phyloP scores from a whole-genome alignment of 805 yeast genomes.

The Saccharomycopsis guyanensis region DNA sequence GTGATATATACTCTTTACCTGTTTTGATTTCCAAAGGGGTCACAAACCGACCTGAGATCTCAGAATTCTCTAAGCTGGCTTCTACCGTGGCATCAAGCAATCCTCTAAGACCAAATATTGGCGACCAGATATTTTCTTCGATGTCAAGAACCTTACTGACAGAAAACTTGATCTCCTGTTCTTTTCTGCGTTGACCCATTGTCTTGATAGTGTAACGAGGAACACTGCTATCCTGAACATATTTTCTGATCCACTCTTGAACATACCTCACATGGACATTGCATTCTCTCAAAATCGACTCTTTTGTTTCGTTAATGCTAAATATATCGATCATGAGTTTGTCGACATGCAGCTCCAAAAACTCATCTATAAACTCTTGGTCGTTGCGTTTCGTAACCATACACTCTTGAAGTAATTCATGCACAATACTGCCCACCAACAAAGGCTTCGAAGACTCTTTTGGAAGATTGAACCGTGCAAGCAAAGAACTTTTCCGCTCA shows the following conservation, averaged over 20 bases:
- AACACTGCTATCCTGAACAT: slow-evolving; percentile 27
- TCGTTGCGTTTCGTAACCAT: slow-evolving; percentile 24
- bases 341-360: slow-evolving; percentile 35
- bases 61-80: slow-evolving; percentile 36
- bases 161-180: slow-evolving; percentile 36
- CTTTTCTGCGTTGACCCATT: slow-evolving; percentile 22
- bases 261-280: slow-evolving; percentile 44
- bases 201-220: slow-evolving; percentile 6
- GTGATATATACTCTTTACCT: slow-evolving; percentile 58
- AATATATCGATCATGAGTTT: slow-evolving; percentile 43
- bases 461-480: slow-evolving; percentile 47
- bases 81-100: slow-evolving; percentile 82
- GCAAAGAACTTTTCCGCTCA: slow-evolving; percentile 59
- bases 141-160: slow-evolving; percentile 66
- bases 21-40: slow-evolving; percentile 89
- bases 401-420: slow-evolving; percentile 53
- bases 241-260: slow-evolving; percentile 44
- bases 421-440: slow-evolving; percentile 78
- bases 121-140: slow-evolving; percentile 91
- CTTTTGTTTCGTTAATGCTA: slow-evolving; percentile 44
- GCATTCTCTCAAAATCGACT: slow-evolving; percentile 37
- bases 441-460: slow-evolving; percentile 60
- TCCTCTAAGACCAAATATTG: slow-evolving; percentile 83
- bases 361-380: slow-evolving; percentile 25
- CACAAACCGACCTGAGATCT: slow-evolving; percentile 37